Evolutionary conservation across 2,329 filamentous ascomycete genomes (phyloP).

Genomic region (Monosporascus ibericus): DNA sequence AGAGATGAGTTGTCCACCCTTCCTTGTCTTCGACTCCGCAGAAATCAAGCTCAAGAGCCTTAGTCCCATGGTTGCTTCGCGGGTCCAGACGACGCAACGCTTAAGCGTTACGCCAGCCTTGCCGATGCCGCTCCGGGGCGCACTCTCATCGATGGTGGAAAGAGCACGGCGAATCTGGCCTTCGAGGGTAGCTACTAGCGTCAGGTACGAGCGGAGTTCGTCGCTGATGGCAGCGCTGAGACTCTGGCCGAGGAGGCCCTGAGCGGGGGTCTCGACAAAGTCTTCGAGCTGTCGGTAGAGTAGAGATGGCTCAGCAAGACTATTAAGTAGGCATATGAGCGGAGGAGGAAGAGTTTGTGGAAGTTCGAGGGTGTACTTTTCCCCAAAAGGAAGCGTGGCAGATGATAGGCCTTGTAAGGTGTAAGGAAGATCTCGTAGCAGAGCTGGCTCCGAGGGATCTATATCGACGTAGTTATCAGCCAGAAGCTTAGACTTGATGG

Average conservation of each 20-base stretch:
- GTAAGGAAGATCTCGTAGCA: conserved; percentile 80
- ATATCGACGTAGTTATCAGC: conserved; percentile 51
- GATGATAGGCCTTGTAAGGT: conserved; percentile 90
- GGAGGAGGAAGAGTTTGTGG: conserved; percentile 77
- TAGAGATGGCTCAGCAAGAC: conserved; percentile 87
- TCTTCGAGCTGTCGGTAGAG: conserved; percentile 74
- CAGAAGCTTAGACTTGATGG: conserved; percentile 50
- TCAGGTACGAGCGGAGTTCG: conserved; percentile 84
- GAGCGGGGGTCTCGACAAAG: conserved; percentile 76
- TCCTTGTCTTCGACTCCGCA: conserved; percentile 76
- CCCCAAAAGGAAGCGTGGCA: conserved; percentile 70
- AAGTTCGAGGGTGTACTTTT: conserved; percentile 63
- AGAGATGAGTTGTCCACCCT: conserved; percentile 87
- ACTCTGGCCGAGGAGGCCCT: conserved; percentile 86
- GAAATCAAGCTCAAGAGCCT: conserved; percentile 91
- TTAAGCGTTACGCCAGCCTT: conserved; percentile 91
- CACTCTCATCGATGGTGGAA: conserved; percentile 62
- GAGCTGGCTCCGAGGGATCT: conserved; percentile 57
- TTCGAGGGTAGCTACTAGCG: conserved; percentile 85
- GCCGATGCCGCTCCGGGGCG: conserved; percentile 64
- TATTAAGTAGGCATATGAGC: conserved; percentile 79
- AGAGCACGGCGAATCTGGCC: conserved; percentile 83
- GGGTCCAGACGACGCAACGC: conserved; percentile 92
- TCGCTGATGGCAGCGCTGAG: conserved; percentile 77
- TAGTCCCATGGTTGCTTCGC: conserved; percentile 92